A percentile compares a stretch with the other conserved stretches of the same genome.
These are phyloP conservation scores for Colletotrichum plurivorum DNA, from an alignment of 2,329 filamentous ascomycete species.

Conservation along the genomic window DNA sequence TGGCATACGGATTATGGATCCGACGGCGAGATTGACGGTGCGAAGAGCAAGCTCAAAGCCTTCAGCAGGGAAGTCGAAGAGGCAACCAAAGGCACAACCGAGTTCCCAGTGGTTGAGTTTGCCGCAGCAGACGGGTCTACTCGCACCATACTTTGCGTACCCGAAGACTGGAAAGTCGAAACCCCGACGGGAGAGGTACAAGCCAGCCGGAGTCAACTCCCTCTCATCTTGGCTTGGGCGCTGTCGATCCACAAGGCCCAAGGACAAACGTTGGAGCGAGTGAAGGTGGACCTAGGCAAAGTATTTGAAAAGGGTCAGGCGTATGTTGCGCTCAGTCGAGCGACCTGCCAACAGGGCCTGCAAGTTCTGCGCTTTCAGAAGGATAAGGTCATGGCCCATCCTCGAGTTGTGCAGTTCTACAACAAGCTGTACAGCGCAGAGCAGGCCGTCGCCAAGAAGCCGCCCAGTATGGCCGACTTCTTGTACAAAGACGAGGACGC, in stretches of 20 bases:
- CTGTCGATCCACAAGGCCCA: conserved; percentile 98
- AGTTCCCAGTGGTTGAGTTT: conserved; percentile 90
- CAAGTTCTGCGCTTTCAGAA: conserved; percentile 92
- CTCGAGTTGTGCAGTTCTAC: conserved; percentile 89
- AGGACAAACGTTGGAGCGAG: conserved; percentile 91
- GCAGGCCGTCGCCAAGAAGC: conserved; percentile 56
- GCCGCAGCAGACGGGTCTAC: conserved; percentile 82
- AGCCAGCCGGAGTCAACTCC: conserved; percentile 85
- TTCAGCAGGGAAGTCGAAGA: conserved; percentile 60
- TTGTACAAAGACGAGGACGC: conserved; percentile 45
- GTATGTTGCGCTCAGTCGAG: conserved; percentile 95
- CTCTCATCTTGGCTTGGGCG: conserved; percentile 96
- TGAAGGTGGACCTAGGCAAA: conserved; percentile 92
- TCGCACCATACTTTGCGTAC: conserved; percentile 83
- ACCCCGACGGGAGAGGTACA: conserved; percentile 95
- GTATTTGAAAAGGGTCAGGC: conserved; percentile 98
- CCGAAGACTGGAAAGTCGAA: conserved; percentile 96
- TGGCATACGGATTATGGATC: conserved; percentile 54
- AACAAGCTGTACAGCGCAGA: conserved; percentile 83
- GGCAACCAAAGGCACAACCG: conserved; percentile 54
- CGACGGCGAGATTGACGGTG: conserved; percentile 58
- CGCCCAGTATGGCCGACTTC: conserved; percentile 56
- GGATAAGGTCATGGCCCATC: conserved; percentile 93
- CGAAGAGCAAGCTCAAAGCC: conserved; percentile 66
- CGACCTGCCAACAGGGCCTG: conserved; percentile 87